Evolutionary conservation across 2,329 filamentous ascomycete genomes (phyloP), one percentile per base, ranked within the genome.

Genomic region (Xylaria digitata): DNA sequence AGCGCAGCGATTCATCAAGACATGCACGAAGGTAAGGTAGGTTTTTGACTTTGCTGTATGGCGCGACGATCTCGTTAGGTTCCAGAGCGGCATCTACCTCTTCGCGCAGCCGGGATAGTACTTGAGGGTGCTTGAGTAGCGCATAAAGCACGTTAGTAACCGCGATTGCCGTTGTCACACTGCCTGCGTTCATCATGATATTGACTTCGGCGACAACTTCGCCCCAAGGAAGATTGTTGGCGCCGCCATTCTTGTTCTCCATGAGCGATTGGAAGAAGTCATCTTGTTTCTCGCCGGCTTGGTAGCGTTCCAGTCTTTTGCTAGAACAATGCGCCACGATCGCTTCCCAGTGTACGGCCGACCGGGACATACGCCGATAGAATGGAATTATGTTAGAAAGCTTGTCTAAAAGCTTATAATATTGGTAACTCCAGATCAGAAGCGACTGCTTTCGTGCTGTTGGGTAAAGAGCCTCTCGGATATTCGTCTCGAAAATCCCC

Each of bases 121-220:
- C 49, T 37, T 34, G 23, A 54, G 58, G 58, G 26, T 61, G 58
- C 8, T 54, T 61, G 40, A 61, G 58, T n/a, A 61, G 40, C 49
- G 54, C 37, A 54, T 61, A 61, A n/a, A 61, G 58, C 26, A 46
- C 40, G 19, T 61, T 61, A 7, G 58, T 61, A n/a, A 61, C 6
- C 2, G 58, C 58, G 26, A 61, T 61, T 8, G 58, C 58, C 3
- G 58, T 61, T 2, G 58, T 61, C 26, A 61, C 58, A 19, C 58
- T 61, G 9, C 58, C 58, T 11, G 58, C 58, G 19, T 61, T 61
- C 58, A 61, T 61, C 58, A 61, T 61, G 9, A 61, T 61, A 5
- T 61, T 61, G 30, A 61, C 30, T 34, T 61, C 58, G 7, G 58
- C 58, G 8, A 53, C 48, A 26, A 61, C 58, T 7, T 61, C 58